Evolutionary conservation across 2,329 filamentous ascomycete species (phyloP), one percentile per base, ranked within the genome.

Genomic region (Verruconis gallopava): DNA sequence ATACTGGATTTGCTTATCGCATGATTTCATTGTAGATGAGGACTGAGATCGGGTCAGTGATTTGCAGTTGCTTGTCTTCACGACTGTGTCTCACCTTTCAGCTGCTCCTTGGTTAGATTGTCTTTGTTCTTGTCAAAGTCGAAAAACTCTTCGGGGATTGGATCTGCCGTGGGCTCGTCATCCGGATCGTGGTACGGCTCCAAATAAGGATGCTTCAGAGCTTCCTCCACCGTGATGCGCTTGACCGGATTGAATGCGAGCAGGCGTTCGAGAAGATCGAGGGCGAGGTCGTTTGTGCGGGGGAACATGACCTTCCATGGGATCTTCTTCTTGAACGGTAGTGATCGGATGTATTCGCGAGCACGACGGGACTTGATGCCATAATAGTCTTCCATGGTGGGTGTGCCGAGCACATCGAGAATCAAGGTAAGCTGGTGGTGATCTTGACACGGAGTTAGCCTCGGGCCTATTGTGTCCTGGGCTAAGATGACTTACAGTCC

Each of bases 51-150:
- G 34, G 18, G 14, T 28, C 20, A 36, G 50, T 58, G 51, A 54
- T 49, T 39, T 35, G 34, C 43, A 32, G 36, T 37, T 20, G 32
- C 15, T 11, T 15, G 4, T 38, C 19, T 9, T 3, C 13, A 30
- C 6, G 25, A 44, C 39, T 21, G 12, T 9, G 13, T 59, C 68
- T 57, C 59, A 79, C 91, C 75, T 72, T 96, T 96, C 62, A 98
- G 66, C 66, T 98, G 86, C 68, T 98, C 91, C 69, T 98, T 98
- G 71, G 83, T 95, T 57, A 98, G 67, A 55, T 81, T 91, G 63
- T 98, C 91, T 77, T 98, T 98, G 73, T 96, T 93, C 75, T 95
- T 95, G 67, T 98, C 91, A 63, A 98, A 98, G 65, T 98, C 91
- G 61, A 98, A 98, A 72, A 98, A 98, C 62, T 94, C 89, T 62